Conservation (phyloP, 1,139 yeast genomes). For the Taiozyma sp. region DNA sequence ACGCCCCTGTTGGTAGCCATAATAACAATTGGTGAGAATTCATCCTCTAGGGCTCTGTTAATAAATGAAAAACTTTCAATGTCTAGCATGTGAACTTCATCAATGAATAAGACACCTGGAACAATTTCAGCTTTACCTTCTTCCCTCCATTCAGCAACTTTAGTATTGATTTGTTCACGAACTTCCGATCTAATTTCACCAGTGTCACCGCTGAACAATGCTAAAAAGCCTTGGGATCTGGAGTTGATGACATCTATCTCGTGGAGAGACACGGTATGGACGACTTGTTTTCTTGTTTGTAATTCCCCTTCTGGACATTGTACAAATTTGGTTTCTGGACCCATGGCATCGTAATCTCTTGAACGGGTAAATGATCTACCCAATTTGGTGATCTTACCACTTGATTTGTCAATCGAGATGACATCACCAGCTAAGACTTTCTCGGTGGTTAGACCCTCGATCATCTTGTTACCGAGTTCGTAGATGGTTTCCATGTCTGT, state of each 20-base stretch:
- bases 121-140: constrained; percentile 98
- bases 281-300: constrained; percentile 91
- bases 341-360: constrained; percentile 98
- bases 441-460: constrained; percentile 91
- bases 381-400: constrained; percentile 88
- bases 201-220: constrained; percentile 94
- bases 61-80: constrained; percentile 94
- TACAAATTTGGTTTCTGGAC: constrained; percentile 95
- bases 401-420: constrained; percentile 90
- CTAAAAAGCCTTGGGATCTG: constrained; percentile 95
- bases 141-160: constrained; percentile 98
- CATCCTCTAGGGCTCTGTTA: constrained; percentile 95
- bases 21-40: constrained; percentile 92
- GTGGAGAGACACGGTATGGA: constrained; percentile 93
- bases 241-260: constrained; percentile 98
- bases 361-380: constrained; percentile 96
- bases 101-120: constrained; percentile 98
- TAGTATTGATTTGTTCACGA: constrained; percentile 93
- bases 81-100: constrained; percentile 98
- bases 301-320: constrained; percentile 99
- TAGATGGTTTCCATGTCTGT: constrained; percentile 99
- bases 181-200: constrained; percentile 96
- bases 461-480: constrained; percentile 96
- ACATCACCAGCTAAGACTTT: constrained; percentile 98
- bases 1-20: constrained; percentile 99